Conservation (phyloP, 1,139 yeast species). For the Geotrichum australiense region DNA sequence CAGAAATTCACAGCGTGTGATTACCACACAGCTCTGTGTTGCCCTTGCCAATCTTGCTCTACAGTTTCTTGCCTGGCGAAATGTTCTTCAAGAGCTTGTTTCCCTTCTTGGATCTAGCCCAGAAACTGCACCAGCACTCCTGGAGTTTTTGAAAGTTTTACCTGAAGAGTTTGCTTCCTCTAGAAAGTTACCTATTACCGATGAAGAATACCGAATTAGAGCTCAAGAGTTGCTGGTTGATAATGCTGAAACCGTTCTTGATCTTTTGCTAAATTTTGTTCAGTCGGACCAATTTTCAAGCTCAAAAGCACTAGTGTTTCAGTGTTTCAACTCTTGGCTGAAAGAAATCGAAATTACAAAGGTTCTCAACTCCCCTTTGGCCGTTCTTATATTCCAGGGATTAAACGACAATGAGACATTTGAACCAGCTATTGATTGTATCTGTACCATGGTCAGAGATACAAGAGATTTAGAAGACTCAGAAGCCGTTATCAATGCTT, state of each 20-base stretch:
- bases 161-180: slow-evolving; percentile 88
- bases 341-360: slow-evolving; percentile 70
- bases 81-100: slow-evolving; percentile 65
- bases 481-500: slow-evolving; percentile 52
- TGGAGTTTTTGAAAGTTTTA: slow-evolving; percentile 76
- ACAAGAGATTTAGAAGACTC: slow-evolving; percentile 58
- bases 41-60: slow-evolving; percentile 77
- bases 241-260: slow-evolving; percentile 64
- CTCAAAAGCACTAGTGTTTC: slow-evolving; percentile 45
- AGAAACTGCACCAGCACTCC: slow-evolving; percentile 40
- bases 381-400: slow-evolving; percentile 63
- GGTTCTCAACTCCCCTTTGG: slow-evolving; percentile 55
- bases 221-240: slow-evolving; percentile 54
- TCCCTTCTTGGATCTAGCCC: slow-evolving; percentile 39
- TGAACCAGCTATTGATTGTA: slow-evolving; percentile 83
- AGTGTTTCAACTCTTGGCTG: slow-evolving; percentile 85
- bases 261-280: slow-evolving; percentile 40
- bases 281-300: slow-evolving; percentile 38
- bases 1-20: slow-evolving; percentile 42
- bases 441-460: slow-evolving; percentile 70
- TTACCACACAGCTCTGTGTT: slow-evolving; percentile 73
- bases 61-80: slow-evolving; percentile 66
- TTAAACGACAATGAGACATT: slow-evolving; percentile 59
- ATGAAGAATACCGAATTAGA: slow-evolving; percentile 67
- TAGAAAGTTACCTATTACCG: slow-evolving; percentile 70